Percentiles rank a stretch among this genome's conserved stretches.
phyloP scores from a whole-genome alignment of 345 rosid species.

The Eucalyptus cloeziana region DNA sequence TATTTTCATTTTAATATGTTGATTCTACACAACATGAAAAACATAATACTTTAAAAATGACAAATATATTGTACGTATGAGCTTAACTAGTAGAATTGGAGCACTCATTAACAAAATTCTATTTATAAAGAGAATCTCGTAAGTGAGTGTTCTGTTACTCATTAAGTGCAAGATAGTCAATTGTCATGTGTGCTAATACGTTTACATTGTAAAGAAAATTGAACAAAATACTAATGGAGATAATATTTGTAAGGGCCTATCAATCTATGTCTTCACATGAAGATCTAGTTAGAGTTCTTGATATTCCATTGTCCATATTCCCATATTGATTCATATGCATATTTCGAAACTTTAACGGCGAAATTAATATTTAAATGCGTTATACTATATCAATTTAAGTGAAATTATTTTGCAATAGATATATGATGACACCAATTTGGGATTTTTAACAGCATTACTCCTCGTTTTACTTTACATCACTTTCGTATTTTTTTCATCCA shows the following conservation, averaged over 20 bases:
- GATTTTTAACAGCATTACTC: neutral
- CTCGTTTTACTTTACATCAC: neutral
- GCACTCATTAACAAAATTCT: neutral
- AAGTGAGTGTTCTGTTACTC: neutral
- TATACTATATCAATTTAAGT: neutral
- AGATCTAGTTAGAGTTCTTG: neutral
- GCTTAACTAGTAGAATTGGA: neutral
- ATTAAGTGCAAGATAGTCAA: neutral
- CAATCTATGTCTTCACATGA: neutral
- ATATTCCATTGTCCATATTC: neutral
- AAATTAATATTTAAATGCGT: neutral
- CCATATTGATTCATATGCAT: neutral
- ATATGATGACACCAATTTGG: neutral
- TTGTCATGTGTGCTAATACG: neutral
- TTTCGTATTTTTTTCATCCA: neutral
- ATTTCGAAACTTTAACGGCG: accelerated
- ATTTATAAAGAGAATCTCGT: neutral
- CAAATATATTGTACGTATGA: neutral
- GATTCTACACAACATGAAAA: neutral
- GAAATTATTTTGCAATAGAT: neutral
- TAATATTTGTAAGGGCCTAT: neutral
- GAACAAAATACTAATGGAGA: neutral
- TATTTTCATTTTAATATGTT: neutral
- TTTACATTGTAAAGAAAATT: neutral
- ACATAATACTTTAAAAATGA: neutral